Evolutionary conservation across 108 stramenopile genomes (phyloP).

Genomic region (Stephanodiscus triporus): DNA sequence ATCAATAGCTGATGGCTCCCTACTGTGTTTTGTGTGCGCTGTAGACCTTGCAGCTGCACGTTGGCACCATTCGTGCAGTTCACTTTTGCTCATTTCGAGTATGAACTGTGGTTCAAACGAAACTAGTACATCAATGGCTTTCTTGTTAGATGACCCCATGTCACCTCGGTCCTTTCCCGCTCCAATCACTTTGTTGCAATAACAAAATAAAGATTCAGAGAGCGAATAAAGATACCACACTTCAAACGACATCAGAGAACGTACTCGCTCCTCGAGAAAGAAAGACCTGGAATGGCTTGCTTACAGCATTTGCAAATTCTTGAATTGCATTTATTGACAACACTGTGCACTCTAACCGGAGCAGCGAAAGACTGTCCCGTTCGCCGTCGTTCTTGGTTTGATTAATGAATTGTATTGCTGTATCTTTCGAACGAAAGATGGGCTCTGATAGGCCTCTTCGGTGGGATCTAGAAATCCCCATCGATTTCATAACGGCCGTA

Average conservation of each 20-base stretch:
- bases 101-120: slow-evolving; percentile 55
- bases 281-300: slow-evolving; percentile 59
- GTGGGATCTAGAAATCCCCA: slow-evolving; percentile 2
- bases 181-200: no score
- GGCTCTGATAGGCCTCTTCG: slow-evolving; percentile 12
- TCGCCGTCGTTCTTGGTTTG: slow-evolving; percentile 13
- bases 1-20: background rate
- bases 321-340: slow-evolving; percentile 47
- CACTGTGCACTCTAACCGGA: slow-evolving; percentile 60
- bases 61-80: slow-evolving; percentile 44
- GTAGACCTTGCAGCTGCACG: slow-evolving; percentile 21
- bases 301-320: slow-evolving; percentile 47
- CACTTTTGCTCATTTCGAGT: slow-evolving; percentile 42
- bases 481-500: slow-evolving; percentile 5
- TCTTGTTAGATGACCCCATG: slow-evolving; percentile 50
- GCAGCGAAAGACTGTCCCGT: slow-evolving; percentile 23
- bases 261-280: slow-evolving; percentile 53
- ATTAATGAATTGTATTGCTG: slow-evolving; percentile 35
- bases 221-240: background rate
- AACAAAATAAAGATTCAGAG: no score
- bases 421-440: slow-evolving; percentile 14
- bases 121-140: slow-evolving; percentile 54
- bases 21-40: background rate
- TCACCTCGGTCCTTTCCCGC: slow-evolving; percentile 46
- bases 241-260: background rate